phyloP scores from a whole-genome alignment of 2,329 filamentous ascomycete species.

The Xylaria sp. region DNA sequence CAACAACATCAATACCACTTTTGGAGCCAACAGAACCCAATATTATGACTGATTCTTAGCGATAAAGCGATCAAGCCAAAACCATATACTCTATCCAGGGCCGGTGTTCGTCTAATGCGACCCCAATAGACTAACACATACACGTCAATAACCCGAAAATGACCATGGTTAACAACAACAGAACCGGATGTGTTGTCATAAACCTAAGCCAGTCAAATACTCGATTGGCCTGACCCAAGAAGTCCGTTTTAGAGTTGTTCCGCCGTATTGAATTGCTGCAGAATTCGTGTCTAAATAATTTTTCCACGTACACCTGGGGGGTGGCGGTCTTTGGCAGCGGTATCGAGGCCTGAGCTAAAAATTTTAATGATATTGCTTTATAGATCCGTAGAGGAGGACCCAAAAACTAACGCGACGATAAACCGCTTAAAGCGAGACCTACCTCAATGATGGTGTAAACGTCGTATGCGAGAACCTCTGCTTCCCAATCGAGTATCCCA shows the following conservation, averaged over 20 bases:
- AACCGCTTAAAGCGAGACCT: neutral
- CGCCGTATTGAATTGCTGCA: slow-evolving; percentile 31
- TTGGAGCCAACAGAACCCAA: no score
- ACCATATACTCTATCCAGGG: neutral
- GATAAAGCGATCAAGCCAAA: no score
- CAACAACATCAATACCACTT: no score
- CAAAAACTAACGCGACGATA: neutral
- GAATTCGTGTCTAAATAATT: slow-evolving; percentile 23
- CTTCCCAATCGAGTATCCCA: slow-evolving; percentile 36
- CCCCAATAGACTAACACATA: neutral
- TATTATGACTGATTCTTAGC: neutral
- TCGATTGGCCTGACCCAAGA: slow-evolving; percentile 9
- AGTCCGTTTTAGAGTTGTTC: neutral
- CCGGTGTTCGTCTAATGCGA: neutral
- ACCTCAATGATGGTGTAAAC: slow-evolving; percentile 36
- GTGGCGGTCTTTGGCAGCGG: slow-evolving; percentile 27
- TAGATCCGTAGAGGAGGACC: accelerated
- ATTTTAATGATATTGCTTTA: slow-evolving; percentile 3
- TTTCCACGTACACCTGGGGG: slow-evolving; percentile 37
- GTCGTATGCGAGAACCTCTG: slow-evolving; percentile 36
- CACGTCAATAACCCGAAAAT: slow-evolving; percentile 21
- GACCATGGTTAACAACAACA: slow-evolving; percentile 15
- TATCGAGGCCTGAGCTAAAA: slow-evolving; percentile 26
- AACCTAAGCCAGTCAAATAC: slow-evolving; percentile 24
- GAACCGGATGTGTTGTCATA: slow-evolving; percentile 11